Evolutionary conservation across 768 basidiomycete genomes (phyloP).

Genomic region (Hypsizygus marmoreus): DNA sequence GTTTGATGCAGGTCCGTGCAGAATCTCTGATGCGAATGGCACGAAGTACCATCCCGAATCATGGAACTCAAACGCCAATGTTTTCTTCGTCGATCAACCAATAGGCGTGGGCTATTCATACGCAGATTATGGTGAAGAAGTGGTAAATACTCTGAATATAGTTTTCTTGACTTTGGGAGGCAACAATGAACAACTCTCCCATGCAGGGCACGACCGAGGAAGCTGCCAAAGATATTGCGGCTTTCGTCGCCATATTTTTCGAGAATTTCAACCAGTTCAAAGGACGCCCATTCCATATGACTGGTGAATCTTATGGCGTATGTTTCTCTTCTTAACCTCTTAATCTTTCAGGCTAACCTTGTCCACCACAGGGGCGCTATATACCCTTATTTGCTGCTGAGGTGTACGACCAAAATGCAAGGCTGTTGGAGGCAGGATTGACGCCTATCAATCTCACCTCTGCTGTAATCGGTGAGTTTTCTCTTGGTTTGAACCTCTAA

Average conservation of each 20-base stretch:
- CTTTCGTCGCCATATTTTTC: constrained; percentile 73
- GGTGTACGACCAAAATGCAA: constrained; percentile 71
- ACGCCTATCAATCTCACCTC: constrained; percentile 64
- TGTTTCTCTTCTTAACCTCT: constrained; percentile 18
- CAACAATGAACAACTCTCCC: background rate
- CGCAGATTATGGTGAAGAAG: constrained; percentile 62
- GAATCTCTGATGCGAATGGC: constrained; percentile 50
- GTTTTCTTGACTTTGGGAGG: background rate
- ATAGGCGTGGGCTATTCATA: constrained; percentile 64
- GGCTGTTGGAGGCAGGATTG: constrained; percentile 54
- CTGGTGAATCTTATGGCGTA: constrained; percentile 80
- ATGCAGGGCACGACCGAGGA: constrained; percentile 62
- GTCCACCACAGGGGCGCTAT: constrained; percentile 56
- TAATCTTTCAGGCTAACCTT: background rate
- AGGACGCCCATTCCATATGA: constrained; percentile 64
- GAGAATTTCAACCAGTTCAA: constrained; percentile 74
- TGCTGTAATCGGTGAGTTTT: constrained; percentile 69
- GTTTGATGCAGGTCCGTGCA: constrained; percentile 60
- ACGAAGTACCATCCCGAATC: constrained; percentile 58
- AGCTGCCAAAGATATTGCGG: constrained; percentile 69
- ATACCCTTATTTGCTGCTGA: constrained; percentile 76
- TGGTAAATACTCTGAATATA: constrained; percentile 37
- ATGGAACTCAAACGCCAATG: constrained; percentile 69
- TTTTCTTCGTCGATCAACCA: constrained; percentile 67
- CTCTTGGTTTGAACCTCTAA: too few relatives aligned